Percentiles rank a stretch among this genome's conserved stretches.
These are phyloP conservation scores for Colletotrichum theobromicola DNA, from an alignment of 2,329 filamentous ascomycete genomes.

Conservation along the genomic window DNA sequence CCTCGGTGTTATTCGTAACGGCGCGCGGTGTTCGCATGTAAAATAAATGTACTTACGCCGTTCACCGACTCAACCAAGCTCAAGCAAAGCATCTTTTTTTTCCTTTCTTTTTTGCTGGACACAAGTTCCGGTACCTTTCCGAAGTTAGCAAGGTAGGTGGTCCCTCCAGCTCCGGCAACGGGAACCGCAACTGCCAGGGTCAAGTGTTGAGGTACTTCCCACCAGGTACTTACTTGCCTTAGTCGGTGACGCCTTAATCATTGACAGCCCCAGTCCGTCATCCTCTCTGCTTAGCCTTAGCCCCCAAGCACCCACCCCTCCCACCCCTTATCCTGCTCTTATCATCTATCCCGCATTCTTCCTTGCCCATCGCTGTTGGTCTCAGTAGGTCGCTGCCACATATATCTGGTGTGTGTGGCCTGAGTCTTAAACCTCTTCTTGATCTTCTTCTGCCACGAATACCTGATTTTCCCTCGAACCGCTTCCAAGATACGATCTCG, in stretches of 20 bases:
- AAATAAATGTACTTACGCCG: background rate
- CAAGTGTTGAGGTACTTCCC: background rate
- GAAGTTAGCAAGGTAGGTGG: background rate
- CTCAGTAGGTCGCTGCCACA: conserved; percentile 19
- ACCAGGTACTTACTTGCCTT: conserved; percentile 10
- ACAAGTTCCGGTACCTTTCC: background rate
- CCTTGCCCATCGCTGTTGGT: conserved; percentile 15
- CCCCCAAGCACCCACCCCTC: background rate
- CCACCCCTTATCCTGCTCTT: conserved; percentile 15
- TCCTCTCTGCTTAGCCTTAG: background rate
- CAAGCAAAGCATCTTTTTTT: background rate
- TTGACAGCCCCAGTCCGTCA: conserved; percentile 20
- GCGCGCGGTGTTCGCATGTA: background rate
- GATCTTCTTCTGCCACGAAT: background rate
- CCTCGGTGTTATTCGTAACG: conserved; percentile 18
- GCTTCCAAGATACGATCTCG: background rate
- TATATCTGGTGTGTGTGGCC: conserved; percentile 17
- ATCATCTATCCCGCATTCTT: conserved; percentile 21
- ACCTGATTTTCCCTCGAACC: background rate
- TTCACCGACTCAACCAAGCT: background rate
- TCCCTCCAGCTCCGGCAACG: background rate
- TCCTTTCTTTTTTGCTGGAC: background rate
- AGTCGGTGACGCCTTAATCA: conserved; percentile 23
- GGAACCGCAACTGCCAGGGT: background rate
- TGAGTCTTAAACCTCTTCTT: background rate